A percentile compares a stretch with the other conserved stretches of the same genome.
Evolutionary conservation across 116 monocot genomes (phyloP).

Genomic region (Trichopus zeylanicus): DNA sequence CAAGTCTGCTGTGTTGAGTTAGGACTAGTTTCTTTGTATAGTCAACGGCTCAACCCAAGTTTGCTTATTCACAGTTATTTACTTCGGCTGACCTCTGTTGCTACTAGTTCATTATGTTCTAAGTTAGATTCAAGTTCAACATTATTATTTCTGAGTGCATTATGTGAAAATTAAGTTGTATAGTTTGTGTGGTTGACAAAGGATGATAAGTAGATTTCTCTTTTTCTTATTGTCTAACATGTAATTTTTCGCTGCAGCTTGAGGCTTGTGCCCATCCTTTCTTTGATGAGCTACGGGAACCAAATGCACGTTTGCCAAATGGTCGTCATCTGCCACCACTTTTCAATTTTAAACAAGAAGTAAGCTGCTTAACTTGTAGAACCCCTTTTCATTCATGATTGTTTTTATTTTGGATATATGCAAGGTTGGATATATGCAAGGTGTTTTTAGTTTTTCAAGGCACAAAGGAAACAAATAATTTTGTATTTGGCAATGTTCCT

Average conservation of each 20-base stretch:
- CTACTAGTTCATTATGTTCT: too few relatives aligned
- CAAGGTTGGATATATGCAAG: too few relatives aligned
- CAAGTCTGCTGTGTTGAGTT: too few relatives aligned
- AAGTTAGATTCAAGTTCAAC: too few relatives aligned
- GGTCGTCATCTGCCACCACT: slow-evolving; percentile 52
- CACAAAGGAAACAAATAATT: too few relatives aligned
- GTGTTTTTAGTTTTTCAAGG: too few relatives aligned
- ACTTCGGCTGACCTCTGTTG: too few relatives aligned
- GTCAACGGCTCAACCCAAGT: too few relatives aligned
- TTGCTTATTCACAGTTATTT: too few relatives aligned
- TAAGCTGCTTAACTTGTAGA: slow-evolving; percentile 4
- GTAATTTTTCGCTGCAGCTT: slow-evolving; percentile 28
- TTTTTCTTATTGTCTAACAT: slow-evolving; percentile 4
- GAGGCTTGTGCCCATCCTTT: slow-evolving; percentile 73
- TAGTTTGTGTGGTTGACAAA: neutral
- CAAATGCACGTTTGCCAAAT: slow-evolving; percentile 54
- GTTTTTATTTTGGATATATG: too few relatives aligned
- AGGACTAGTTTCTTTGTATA: too few relatives aligned
- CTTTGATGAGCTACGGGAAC: slow-evolving; percentile 67
- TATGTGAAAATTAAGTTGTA: neutral
- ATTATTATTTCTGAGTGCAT: neutral
- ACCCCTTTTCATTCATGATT: neutral
- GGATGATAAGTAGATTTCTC: neutral
- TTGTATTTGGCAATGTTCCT: too few relatives aligned
- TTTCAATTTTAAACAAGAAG: slow-evolving; percentile 74